Percentiles rank a stretch among this genome's conserved stretches.
phyloP scores from a whole-genome alignment of 164 flowering plant genomes.

The Saururus chinensis region DNA sequence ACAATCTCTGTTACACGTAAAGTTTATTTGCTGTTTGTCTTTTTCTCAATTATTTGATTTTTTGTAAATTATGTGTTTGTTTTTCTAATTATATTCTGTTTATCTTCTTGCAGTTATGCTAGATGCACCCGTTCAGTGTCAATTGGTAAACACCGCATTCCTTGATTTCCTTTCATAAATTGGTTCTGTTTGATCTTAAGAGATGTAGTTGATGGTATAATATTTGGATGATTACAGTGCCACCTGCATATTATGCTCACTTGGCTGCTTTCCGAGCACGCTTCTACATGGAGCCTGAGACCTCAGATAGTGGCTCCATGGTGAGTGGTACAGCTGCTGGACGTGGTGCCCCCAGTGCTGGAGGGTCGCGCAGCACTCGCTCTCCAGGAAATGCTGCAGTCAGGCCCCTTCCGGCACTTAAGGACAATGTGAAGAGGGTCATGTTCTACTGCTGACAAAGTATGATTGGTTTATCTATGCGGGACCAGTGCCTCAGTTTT shows the following conservation, averaged over 20 bases:
- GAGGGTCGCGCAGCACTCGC: conserved; percentile 5
- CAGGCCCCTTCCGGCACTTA: conserved; percentile 74
- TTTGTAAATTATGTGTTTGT: background rate
- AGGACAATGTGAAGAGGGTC: conserved; percentile 86
- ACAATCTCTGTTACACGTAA: conserved; percentile 58
- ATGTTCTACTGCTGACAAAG: conserved; percentile 73
- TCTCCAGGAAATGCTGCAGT: conserved; percentile 13
- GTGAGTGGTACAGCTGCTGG: conserved; percentile 21
- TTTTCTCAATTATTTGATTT: too few species aligned
- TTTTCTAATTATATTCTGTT: background rate
- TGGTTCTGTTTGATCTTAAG: background rate
- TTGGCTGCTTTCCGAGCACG: conserved; percentile 93
- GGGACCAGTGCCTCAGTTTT: too few species aligned
- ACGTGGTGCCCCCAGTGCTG: conserved; percentile 5
- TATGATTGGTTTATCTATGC: too few species aligned
- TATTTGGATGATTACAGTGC: conserved; percentile 36
- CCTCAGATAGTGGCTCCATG: conserved; percentile 44
- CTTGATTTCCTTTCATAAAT: background rate
- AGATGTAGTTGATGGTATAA: background rate
- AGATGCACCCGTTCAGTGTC: conserved; percentile 83
- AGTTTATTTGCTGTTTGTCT: background rate
- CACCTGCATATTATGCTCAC: conserved; percentile 95
- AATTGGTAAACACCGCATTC: conserved; percentile 9
- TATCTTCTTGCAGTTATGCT: conserved; percentile 43
- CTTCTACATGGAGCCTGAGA: conserved; percentile 81